Percentiles rank a stretch among this genome's conserved stretches.
Evolutionary conservation across 202 grass and related monocot genomes (phyloP).

Genomic region (Cymbopogon flexuosus): DNA sequence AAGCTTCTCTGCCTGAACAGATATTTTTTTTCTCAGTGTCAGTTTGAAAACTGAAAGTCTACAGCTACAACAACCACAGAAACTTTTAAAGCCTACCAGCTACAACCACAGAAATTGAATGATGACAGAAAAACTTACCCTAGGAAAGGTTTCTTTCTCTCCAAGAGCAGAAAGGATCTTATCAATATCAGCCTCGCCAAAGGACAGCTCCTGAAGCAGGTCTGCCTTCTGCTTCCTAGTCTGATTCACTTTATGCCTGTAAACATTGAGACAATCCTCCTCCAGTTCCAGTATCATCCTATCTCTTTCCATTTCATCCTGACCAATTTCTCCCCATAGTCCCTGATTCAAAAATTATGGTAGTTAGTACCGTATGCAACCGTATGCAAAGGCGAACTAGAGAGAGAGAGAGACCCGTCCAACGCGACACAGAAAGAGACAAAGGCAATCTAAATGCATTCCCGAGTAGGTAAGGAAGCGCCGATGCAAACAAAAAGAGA

Average conservation of each 20-base stretch:
- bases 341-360: constrained; percentile 41
- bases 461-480: background rate
- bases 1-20: constrained; percentile 59
- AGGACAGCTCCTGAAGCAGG: constrained; percentile 49
- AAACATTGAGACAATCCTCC: constrained; percentile 70
- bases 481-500: background rate
- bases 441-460: background rate
- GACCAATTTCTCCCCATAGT: constrained; percentile 84
- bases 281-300: constrained; percentile 61
- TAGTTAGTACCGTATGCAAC: background rate
- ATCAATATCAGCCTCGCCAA: constrained; percentile 58
- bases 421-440: background rate
- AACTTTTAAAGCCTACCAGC: background rate
- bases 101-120: background rate
- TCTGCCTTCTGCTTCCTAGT: constrained; percentile 57
- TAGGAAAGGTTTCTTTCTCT: constrained; percentile 62
- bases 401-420: background rate
- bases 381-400: background rate
- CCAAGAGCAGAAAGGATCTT: constrained; percentile 66
- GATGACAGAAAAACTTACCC: constrained; percentile 37
- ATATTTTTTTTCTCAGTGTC: background rate
- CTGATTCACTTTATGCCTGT: constrained; percentile 57
- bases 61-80: background rate
- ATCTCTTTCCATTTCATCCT: constrained; percentile 62
- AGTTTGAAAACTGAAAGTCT: background rate